Evolutionary conservation across 352 stramenopile species (phyloP).

Genomic region (Aphanomyces invadans): DNA sequence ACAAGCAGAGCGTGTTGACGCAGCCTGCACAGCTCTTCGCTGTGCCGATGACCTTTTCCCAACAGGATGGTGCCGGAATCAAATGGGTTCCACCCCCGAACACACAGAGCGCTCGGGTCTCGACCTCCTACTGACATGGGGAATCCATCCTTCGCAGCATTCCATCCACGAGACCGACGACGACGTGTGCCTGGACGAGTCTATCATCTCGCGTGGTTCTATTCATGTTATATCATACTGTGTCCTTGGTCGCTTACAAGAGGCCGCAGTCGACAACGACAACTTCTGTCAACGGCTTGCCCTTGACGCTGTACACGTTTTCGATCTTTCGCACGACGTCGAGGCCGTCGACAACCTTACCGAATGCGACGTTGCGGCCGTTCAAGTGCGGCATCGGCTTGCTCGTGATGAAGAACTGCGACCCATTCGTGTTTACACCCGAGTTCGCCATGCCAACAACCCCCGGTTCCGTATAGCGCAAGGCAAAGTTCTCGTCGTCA

Average conservation of each 20-base stretch:
- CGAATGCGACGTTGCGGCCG: slow-evolving; percentile 80
- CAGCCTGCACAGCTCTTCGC: too few relatives aligned
- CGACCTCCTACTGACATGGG: too few relatives aligned
- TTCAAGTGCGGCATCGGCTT: slow-evolving; percentile 76
- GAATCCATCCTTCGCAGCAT: too few relatives aligned
- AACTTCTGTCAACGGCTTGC: slow-evolving; percentile 73
- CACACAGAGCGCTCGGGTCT: too few relatives aligned
- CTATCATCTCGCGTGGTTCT: not conserved
- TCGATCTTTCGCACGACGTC: slow-evolving; percentile 79
- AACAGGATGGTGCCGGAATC: too few relatives aligned
- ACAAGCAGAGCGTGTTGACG: too few relatives aligned
- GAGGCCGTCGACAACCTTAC: slow-evolving; percentile 79
- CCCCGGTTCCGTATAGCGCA: slow-evolving; percentile 77
- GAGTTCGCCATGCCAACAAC: slow-evolving; percentile 96
- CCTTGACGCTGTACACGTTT: slow-evolving; percentile 70
- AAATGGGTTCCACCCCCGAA: too few relatives aligned
- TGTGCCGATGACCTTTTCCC: too few relatives aligned
- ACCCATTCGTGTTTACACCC: slow-evolving; percentile 96
- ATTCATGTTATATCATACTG: not conserved
- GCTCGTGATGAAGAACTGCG: slow-evolving; percentile 99
- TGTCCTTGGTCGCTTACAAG: slow-evolving; percentile 37
- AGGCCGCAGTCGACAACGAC: slow-evolving; percentile 72
- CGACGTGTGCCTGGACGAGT: too few relatives aligned
- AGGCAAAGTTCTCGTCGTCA: slow-evolving; percentile 80
- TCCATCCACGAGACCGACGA: too few relatives aligned